A percentile compares a stretch with the other conserved stretches of the same genome.
Conservation (phyloP, 1,284 basidiomycete genomes). For the Leccinum fallax region DNA sequence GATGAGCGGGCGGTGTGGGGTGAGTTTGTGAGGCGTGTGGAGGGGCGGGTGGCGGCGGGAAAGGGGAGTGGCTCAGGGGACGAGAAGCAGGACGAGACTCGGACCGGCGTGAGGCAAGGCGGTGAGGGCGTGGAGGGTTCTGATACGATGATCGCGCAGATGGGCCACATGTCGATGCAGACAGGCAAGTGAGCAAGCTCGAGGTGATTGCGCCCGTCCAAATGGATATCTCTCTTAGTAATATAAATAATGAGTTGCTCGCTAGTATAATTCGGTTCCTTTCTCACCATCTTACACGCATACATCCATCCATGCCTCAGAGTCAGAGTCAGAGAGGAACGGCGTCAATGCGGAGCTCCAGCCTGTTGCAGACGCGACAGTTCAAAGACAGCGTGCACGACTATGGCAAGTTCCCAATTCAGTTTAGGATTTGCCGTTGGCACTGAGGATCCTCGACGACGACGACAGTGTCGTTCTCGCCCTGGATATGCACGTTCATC, state of each 20-base stretch:
- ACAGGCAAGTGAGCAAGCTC: conserved; percentile 13
- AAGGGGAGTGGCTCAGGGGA: conserved; percentile 19
- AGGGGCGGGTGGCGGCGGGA: conserved; percentile 15
- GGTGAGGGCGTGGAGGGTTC: conserved; percentile 10
- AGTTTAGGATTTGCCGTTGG: neutral
- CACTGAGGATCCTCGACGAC: neutral
- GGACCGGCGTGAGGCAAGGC: conserved; percentile 13
- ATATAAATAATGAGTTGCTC: neutral
- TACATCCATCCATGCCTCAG: conserved; percentile 8
- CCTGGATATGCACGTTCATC: conserved; percentile 42
- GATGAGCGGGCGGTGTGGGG: conserved; percentile 66
- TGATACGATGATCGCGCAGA: conserved; percentile 18
- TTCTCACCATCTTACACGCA: neutral
- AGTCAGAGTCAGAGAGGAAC: neutral
- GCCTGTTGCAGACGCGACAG: conserved; percentile 21
- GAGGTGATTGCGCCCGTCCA: no score
- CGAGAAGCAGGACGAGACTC: conserved; percentile 28
- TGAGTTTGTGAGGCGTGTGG: conserved; percentile 39
- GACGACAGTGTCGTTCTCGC: conserved; percentile 39
- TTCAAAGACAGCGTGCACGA: conserved; percentile 39
- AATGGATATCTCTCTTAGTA: neutral
- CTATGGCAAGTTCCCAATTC: conserved; percentile 26
- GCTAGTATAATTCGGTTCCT: neutral
- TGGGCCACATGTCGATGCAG: conserved; percentile 28
- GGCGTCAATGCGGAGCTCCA: neutral